Evolutionary conservation across 1,284 basidiomycete genomes (phyloP).

Genomic region (Austroboletus novae-zelandiae): DNA sequence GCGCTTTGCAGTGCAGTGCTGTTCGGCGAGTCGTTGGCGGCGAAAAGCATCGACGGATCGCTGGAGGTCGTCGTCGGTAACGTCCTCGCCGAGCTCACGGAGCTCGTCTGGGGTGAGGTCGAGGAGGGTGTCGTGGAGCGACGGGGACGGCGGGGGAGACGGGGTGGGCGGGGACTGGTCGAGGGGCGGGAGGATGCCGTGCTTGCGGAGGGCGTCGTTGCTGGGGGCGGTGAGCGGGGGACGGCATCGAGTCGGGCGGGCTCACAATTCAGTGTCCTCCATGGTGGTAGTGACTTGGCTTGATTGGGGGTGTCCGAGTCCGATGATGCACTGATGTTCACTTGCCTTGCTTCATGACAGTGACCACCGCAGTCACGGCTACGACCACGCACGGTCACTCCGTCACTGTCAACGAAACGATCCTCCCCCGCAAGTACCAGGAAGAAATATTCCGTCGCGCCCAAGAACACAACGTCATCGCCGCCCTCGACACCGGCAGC

Average conservation of each 20-base stretch:
- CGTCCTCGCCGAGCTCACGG: conserved; percentile 65
- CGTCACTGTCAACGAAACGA: conserved; percentile 30
- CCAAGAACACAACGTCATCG: conserved; percentile 71
- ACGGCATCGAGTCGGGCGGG: conserved; percentile 13
- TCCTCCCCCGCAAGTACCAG: conserved; percentile 57
- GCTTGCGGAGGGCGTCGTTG: conserved; percentile 89
- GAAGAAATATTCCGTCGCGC: conserved; percentile 76
- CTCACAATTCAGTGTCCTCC: conserved; percentile 94
- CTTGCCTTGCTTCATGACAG: conserved; percentile 25
- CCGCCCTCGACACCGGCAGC: conserved; percentile 73
- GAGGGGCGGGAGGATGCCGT: conserved; percentile 85
- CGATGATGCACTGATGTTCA: conserved; percentile 23
- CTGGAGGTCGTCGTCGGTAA: conserved; percentile 74
- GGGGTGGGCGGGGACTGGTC: conserved; percentile 68
- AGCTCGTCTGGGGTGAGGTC: conserved; percentile 69
- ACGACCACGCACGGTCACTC: conserved; percentile 26
- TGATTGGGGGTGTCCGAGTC: too few species aligned
- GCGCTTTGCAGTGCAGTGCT: conserved; percentile 58
- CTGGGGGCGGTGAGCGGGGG: conserved; percentile 39
- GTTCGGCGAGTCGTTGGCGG: conserved; percentile 64
- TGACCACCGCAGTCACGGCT: conserved; percentile 14
- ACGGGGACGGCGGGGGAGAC: conserved; percentile 67
- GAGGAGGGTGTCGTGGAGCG: conserved; percentile 62
- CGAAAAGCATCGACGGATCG: conserved; percentile 72
- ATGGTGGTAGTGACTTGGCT: too few species aligned